Evolutionary conservation across 2,329 filamentous ascomycete species (phyloP), one percentile per base, ranked within the genome.

Genomic region (Trichoderma hamatum): DNA sequence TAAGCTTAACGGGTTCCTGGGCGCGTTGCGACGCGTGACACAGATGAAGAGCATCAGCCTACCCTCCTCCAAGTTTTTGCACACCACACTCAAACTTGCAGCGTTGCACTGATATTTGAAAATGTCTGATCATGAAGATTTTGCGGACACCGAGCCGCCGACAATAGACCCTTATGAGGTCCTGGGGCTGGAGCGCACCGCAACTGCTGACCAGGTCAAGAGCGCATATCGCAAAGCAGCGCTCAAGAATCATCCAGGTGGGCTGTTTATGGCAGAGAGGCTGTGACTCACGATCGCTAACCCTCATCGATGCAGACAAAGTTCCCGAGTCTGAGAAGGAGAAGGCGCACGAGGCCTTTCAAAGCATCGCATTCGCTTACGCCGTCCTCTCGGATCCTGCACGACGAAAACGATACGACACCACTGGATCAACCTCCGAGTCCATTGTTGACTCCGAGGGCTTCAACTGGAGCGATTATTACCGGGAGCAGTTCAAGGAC

Each of bases 391-490:
- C 93, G 36, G 93, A 97, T 74, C 85, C 91, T 26, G 84, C 85
- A 24, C 89, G 96, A 65, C 92, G 96, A 73, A 89, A 89, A 74
- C 92, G 93, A 70, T 99, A 97, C 82, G 95, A 99, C 77, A 85
- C 87, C 65, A 98, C 95, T 0, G 96, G 96, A 67, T 96, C 91
- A 68, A 98, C 94, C 0, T 89, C 92, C 13, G 94, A 97, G 77
- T 90, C 89, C 10, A 87, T 97, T 26, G 86, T 90, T 36, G 91
- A 93, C 77, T 86, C 88, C 4, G 90, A 92, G 70, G 92, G 90
- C 66, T 99, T 98, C 82, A 88, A 93, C 83, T 99, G 96, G 96
- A 85, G 88, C 66, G 90, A 92, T 59, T 99, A 94, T 83, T 99
- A 96, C 84, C 88, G 90, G 67, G 89, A 91, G 72, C 94, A 97